These are phyloP conservation scores for Malassezia pachydermatis DNA, from an alignment of 1,284 basidiomycete species.

Conservation along the genomic window DNA sequence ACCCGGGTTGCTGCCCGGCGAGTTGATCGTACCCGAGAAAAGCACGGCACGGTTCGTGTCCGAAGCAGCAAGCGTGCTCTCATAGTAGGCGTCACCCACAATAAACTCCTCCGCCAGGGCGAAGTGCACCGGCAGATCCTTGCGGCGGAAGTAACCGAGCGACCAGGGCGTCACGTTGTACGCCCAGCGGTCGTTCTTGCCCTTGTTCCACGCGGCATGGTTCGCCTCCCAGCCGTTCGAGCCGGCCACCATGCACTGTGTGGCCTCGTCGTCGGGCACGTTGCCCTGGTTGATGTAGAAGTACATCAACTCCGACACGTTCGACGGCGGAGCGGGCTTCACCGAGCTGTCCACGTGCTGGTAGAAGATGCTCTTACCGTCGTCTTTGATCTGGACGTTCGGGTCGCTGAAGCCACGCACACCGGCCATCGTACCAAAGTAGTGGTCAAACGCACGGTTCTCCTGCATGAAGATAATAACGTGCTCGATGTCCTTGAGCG, in stretches of 20 bases:
- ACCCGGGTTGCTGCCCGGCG: conserved; percentile 6
- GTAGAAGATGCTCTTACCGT: conserved; percentile 23
- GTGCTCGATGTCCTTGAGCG: conserved; percentile 17
- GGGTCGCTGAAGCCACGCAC: conserved; percentile 36
- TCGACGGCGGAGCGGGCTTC: not conserved
- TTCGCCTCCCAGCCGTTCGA: conserved; percentile 29
- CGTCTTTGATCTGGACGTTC: conserved; percentile 21
- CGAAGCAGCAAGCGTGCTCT: conserved; percentile 25
- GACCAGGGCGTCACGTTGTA: conserved; percentile 28
- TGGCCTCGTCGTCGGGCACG: conserved; percentile 23
- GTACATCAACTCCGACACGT: conserved; percentile 23
- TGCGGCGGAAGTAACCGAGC: conserved; percentile 28
- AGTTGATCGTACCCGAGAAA: conserved; percentile 21
- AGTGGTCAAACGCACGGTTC: conserved; percentile 41
- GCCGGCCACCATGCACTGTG: conserved; percentile 30
- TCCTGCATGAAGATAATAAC: conserved; percentile 34
- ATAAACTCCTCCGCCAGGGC: conserved; percentile 31
- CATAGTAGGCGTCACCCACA: conserved; percentile 31
- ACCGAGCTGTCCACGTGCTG: conserved; percentile 13
- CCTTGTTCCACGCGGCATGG: conserved; percentile 31
- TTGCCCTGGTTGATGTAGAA: conserved; percentile 30
- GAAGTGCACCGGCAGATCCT: conserved; percentile 35
- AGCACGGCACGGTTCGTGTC: conserved; percentile 29
- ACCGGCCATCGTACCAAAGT: conserved; percentile 33
- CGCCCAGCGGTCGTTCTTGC: conserved; percentile 30